Evolutionary conservation across 202 grass and related monocot genomes (phyloP).

Genomic region (Carex arenaria): DNA sequence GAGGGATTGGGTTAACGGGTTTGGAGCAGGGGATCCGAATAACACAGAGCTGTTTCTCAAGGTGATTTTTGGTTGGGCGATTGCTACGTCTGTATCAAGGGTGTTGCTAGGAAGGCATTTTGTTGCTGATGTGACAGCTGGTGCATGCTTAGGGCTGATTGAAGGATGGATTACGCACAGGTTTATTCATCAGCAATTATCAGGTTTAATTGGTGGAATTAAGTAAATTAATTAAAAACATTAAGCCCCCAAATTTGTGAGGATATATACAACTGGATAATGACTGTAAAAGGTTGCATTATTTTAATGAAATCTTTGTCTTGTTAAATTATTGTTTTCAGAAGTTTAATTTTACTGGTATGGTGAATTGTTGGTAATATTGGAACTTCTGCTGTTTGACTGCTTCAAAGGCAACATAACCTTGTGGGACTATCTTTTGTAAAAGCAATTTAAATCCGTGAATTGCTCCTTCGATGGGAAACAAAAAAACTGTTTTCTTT

Average conservation of each 20-base stretch:
- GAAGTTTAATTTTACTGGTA: background rate
- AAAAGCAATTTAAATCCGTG: too few relatives aligned
- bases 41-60: conserved; percentile 16
- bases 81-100: conserved; percentile 65
- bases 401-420: too few relatives aligned
- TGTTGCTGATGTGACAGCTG: conserved; percentile 64
- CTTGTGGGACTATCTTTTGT: too few relatives aligned
- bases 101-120: conserved; percentile 86
- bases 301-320: background rate
- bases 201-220: conserved; percentile 22
- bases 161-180: conserved; percentile 57
- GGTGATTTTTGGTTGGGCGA: conserved; percentile 58
- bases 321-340: background rate
- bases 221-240: background rate
- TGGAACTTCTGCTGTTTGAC: background rate
- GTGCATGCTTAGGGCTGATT: conserved; percentile 65
- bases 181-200: conserved; percentile 17
- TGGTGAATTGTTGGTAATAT: background rate
- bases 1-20: conserved; percentile 17
- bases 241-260: too few relatives aligned
- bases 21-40: conserved; percentile 12
- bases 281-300: background rate
- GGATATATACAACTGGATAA: background rate
- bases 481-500: too few relatives aligned
- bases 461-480: too few relatives aligned